phyloP scores from a whole-genome alignment of 2,329 filamentous ascomycete genomes.

The Colletotrichum musae region DNA sequence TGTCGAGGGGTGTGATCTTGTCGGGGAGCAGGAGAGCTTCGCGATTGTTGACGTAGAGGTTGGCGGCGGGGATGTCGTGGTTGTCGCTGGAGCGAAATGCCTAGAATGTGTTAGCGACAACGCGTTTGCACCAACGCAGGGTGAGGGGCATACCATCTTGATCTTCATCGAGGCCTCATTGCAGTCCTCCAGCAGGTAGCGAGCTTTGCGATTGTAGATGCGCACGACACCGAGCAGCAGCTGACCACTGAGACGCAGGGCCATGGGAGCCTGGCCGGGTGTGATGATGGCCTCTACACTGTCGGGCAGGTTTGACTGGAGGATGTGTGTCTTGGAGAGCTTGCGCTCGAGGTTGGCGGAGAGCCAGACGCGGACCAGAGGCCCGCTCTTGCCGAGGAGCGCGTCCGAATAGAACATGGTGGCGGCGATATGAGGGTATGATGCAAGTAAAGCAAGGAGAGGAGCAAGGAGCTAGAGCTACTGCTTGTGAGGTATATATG shows the following conservation, averaged over 20 bases:
- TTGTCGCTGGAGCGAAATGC: slow-evolving; percentile 95
- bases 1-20: slow-evolving; percentile 92
- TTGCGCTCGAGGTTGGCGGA: slow-evolving; percentile 99
- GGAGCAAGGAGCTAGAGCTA: slow-evolving; percentile 30
- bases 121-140: slow-evolving; percentile 1
- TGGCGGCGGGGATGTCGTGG: slow-evolving; percentile 87
- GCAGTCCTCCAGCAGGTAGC: slow-evolving; percentile 96
- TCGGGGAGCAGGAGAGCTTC: slow-evolving; percentile 92
- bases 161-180: slow-evolving; percentile 98
- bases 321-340: slow-evolving; percentile 94
- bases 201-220: slow-evolving; percentile 97
- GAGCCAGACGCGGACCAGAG: slow-evolving; percentile 96
- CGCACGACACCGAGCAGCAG: slow-evolving; percentile 94
- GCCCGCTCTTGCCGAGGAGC: slow-evolving; percentile 95
- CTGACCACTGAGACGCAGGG: slow-evolving; percentile 92
- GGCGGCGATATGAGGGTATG: slow-evolving; percentile 42
- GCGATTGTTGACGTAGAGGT: slow-evolving; percentile 84
- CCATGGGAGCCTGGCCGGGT: slow-evolving; percentile 93
- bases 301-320: slow-evolving; percentile 94
- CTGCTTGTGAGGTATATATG: slow-evolving; percentile 29
- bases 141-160: slow-evolving; percentile 81
- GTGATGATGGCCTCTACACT: slow-evolving; percentile 97
- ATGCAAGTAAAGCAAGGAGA: slow-evolving; percentile 4
- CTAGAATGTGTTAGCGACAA: slow-evolving; percentile 64
- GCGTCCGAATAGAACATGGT: slow-evolving; percentile 98